A percentile compares a stretch with the other conserved stretches of the same genome.
phyloP scores from a whole-genome alignment of 2,329 filamentous ascomycete genomes.

The Alternaria sp. region DNA sequence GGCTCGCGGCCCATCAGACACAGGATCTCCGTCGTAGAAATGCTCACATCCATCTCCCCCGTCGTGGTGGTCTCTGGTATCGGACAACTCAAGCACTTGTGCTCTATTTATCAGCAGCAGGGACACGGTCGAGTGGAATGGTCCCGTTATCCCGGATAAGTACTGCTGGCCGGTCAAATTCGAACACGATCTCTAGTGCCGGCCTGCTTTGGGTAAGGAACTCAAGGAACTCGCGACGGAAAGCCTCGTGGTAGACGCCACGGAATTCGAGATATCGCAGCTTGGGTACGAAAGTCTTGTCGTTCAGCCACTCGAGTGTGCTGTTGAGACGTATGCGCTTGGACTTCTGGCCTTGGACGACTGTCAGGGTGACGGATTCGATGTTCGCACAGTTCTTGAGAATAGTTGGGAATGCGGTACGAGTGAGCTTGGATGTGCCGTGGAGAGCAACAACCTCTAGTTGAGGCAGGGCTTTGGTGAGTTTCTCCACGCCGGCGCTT shows the following conservation, averaged over 20 bases:
- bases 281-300: slow-evolving; percentile 3
- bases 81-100: background rate
- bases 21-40: background rate
- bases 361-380: slow-evolving; percentile 4
- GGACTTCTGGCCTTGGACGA: slow-evolving; percentile 5
- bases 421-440: slow-evolving; percentile 1
- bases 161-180: background rate
- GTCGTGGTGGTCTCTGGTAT: background rate
- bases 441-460: background rate
- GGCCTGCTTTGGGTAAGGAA: slow-evolving; percentile 8
- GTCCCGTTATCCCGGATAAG: slow-evolving; percentile 1
- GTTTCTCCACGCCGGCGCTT: background rate
- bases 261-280: slow-evolving; percentile 9
- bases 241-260: slow-evolving; percentile 4
- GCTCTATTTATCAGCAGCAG: background rate
- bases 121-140: background rate
- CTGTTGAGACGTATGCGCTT: slow-evolving; percentile 6
- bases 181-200: slow-evolving; percentile 5
- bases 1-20: background rate
- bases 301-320: slow-evolving; percentile 5
- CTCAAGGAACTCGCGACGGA: slow-evolving; percentile 8
- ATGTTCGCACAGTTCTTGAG: slow-evolving; percentile 6
- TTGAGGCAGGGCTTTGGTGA: slow-evolving; percentile 2
- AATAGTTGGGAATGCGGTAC: slow-evolving; percentile 7
- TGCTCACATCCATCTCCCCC: background rate